These are phyloP conservation scores for Rhizoclosmatium globosum DNA, from an alignment of 192 early-diverging fungal species.

Conservation along the genomic window DNA sequence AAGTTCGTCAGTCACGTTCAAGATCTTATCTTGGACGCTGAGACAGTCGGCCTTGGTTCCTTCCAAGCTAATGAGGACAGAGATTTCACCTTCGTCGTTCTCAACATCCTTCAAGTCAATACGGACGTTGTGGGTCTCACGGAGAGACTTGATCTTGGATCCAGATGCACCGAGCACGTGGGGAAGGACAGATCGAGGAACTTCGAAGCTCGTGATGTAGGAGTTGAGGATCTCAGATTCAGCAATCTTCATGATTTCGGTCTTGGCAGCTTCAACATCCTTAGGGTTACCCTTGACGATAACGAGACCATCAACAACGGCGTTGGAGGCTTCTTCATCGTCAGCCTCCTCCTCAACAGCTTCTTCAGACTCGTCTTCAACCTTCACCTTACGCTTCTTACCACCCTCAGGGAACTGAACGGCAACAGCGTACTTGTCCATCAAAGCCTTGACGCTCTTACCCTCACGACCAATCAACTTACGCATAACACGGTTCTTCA, in stretches of 20 bases:
- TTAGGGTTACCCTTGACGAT: conserved; percentile 84
- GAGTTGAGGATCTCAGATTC: conserved; percentile 77
- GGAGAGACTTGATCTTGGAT: conserved; percentile 72
- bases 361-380: conserved; percentile 58
- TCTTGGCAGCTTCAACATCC: conserved; percentile 80
- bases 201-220: conserved; percentile 66
- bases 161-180: conserved; percentile 83
- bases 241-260: conserved; percentile 81
- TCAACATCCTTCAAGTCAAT: conserved; percentile 73
- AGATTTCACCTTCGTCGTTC: conserved; percentile 47
- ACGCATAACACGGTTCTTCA: conserved; percentile 47
- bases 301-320: conserved; percentile 60
- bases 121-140: conserved; percentile 62
- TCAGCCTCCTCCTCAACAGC: conserved; percentile 53
- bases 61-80: conserved; percentile 51
- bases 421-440: conserved; percentile 75
- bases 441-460: conserved; percentile 80
- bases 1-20: conserved; percentile 58
- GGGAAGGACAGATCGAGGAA: conserved; percentile 73
- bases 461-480: conserved; percentile 89
- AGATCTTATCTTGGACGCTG: conserved; percentile 48
- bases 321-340: conserved; percentile 20
- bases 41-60: conserved; percentile 48
- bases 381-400: conserved; percentile 47
- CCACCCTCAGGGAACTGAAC: conserved; percentile 67